phyloP scores from a whole-genome alignment of 768 basidiomycete species.

The Lactarius psammicola region DNA sequence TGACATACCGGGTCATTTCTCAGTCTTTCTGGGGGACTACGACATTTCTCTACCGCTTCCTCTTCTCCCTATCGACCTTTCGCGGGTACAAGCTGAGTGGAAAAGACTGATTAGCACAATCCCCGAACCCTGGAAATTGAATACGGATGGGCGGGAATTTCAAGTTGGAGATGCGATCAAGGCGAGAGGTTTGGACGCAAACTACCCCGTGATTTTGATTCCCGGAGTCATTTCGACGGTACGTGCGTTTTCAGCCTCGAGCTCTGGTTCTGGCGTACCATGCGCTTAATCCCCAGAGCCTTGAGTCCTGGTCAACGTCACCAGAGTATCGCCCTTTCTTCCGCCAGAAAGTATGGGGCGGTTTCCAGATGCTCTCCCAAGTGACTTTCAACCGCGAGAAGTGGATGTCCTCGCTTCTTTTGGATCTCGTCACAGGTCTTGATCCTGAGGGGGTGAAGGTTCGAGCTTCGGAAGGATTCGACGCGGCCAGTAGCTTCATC shows the following conservation, averaged over 20 bases:
- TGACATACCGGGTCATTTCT: constrained; percentile 65
- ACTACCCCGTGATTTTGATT: constrained; percentile 80
- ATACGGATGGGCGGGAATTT: constrained; percentile 77
- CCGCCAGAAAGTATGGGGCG: constrained; percentile 82
- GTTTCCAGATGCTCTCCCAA: constrained; percentile 80
- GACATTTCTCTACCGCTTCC: constrained; percentile 66
- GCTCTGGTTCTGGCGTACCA: neutral
- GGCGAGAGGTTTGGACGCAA: constrained; percentile 59
- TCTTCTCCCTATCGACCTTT: constrained; percentile 66
- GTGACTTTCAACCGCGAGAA: constrained; percentile 78
- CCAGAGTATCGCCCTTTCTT: constrained; percentile 87
- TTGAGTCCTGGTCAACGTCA: constrained; percentile 93
- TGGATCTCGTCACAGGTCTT: constrained; percentile 88
- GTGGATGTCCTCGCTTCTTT: constrained; percentile 88
- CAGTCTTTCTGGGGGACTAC: constrained; percentile 66
- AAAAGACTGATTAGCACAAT: constrained; percentile 60
- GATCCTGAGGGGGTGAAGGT: constrained; percentile 86
- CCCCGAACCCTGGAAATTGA: constrained; percentile 81
- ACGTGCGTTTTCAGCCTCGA: constrained; percentile 29
- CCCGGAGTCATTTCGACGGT: constrained; percentile 91
- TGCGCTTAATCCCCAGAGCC: constrained; percentile 45
- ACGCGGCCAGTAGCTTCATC: constrained; percentile 83
- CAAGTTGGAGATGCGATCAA: constrained; percentile 69
- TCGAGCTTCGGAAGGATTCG: constrained; percentile 88
- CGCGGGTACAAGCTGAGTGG: constrained; percentile 73